Evolutionary conservation across 2,329 filamentous ascomycete species (phyloP), one percentile per base, ranked within the genome.

Genomic region (Verticillium longisporum): DNA sequence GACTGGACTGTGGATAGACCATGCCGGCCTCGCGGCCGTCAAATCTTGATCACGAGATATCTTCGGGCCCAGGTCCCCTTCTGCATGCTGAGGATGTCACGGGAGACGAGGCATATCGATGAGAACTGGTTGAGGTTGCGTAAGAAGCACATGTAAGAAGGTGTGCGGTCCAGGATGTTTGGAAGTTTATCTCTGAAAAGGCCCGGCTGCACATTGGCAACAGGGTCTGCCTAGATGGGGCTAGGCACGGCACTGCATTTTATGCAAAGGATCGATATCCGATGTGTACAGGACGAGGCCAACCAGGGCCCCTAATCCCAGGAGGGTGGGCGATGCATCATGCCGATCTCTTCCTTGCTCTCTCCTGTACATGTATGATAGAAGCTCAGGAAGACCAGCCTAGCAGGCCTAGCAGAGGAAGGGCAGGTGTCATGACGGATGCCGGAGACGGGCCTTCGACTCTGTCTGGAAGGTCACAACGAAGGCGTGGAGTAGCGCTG

Each of bases 341-440:
- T 26, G 26, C 26, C 3, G 26, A 26, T 26, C 26, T 26, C 26
- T 26, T 26, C 26, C 26, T 26, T 26, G 26, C 26, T 26, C 26
- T 26, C 26, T 26, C 26, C 26, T 26, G 4, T 26, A 26, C 26
- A 3, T 26, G 4, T 26, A 26, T n/a, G 18, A 26, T 31, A 55
- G 15, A 9, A 26, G 9, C 41, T 3, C 26, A 26, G 26, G 54
- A 55, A 14, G 53, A n/a, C 6, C 26, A 55, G 54, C 26, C 54
- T 55, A 33, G 26, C 26, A 55, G n/a, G 54, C 26, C 54, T 55
- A 33, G 26, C 26, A 55, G n/a, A 55, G 32, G 54, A 21, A 55
- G 54, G 54, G 54, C 54, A 55, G 26, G 54, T 55, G 54, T 55
- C 54, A 55, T 55, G 54, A 33, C 54, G 32, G 54, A 55, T 55